Evolutionary conservation across 148 eudicot species (phyloP).

Genomic region (Rhododendron molle): DNA sequence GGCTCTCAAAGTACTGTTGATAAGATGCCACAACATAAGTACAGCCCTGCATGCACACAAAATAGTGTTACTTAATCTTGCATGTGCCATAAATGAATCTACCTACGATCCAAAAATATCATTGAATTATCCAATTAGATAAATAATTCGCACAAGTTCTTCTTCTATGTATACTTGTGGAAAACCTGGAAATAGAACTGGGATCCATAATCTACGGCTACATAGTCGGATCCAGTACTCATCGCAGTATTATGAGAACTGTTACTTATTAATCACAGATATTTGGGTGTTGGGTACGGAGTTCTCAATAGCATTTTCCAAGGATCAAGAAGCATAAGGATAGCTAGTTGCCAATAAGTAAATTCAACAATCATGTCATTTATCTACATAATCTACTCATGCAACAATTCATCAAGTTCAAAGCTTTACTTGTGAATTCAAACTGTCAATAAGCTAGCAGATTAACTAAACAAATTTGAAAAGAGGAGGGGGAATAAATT

Average conservation of each 20-base stretch:
- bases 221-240: background rate
- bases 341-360: background rate
- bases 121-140: background rate
- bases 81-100: background rate
- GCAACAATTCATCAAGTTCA: background rate
- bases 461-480: background rate
- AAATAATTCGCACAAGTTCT: background rate
- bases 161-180: background rate
- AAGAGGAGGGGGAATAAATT: background rate
- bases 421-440: background rate
- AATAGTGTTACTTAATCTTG: slow-evolving; percentile 12
- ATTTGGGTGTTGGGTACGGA: no score
- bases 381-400: background rate
- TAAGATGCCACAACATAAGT: slow-evolving; percentile 49
- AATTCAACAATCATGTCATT: background rate
- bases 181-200: background rate
- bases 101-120: background rate
- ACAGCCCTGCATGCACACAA: slow-evolving; percentile 56
- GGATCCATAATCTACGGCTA: background rate
- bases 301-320: background rate
- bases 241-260: background rate
- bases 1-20: slow-evolving; percentile 36
- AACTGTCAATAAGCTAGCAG: background rate
- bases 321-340: background rate
- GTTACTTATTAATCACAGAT: background rate